Percentiles rank a stretch among this genome's conserved stretches.
Evolutionary conservation across 306 rosid genomes (phyloP).

Genomic region (Dalbergia oliveri): DNA sequence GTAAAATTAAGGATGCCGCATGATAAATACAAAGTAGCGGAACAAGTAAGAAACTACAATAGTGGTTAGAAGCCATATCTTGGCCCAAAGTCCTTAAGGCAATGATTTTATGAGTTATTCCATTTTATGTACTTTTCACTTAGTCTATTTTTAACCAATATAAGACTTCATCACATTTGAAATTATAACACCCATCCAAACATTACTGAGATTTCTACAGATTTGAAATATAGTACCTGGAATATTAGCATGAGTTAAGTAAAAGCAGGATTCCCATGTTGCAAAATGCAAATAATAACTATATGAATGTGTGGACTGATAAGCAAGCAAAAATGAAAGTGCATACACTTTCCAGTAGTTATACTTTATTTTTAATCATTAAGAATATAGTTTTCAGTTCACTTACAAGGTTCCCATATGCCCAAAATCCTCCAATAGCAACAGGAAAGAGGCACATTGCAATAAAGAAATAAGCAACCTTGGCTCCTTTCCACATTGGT

Average conservation of each 20-base stretch:
- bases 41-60: too few species aligned
- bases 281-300: not conserved
- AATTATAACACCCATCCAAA: too few species aligned
- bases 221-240: too few species aligned
- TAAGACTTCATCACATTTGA: too few species aligned
- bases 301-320: not conserved
- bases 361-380: not conserved
- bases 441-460: conserved; percentile 96
- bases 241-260: too few species aligned
- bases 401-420: conserved; percentile 94
- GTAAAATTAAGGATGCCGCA: not conserved
- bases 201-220: not conserved
- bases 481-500: conserved; percentile 99
- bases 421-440: conserved; percentile 98
- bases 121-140: too few species aligned
- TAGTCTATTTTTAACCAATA: too few species aligned
- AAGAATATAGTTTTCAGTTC: not conserved
- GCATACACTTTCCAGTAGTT: not conserved
- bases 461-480: conserved; percentile 95
- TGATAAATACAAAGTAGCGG: not conserved
- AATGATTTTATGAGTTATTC: too few species aligned
- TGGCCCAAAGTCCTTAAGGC: too few species aligned
- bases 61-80: too few species aligned
- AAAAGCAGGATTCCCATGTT: too few species aligned
- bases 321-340: not conserved